Percentiles rank a stretch among this genome's conserved stretches.
Evolutionary conservation across 164 flowering plant species (phyloP).

Genomic region (Aristolochia californica): DNA sequence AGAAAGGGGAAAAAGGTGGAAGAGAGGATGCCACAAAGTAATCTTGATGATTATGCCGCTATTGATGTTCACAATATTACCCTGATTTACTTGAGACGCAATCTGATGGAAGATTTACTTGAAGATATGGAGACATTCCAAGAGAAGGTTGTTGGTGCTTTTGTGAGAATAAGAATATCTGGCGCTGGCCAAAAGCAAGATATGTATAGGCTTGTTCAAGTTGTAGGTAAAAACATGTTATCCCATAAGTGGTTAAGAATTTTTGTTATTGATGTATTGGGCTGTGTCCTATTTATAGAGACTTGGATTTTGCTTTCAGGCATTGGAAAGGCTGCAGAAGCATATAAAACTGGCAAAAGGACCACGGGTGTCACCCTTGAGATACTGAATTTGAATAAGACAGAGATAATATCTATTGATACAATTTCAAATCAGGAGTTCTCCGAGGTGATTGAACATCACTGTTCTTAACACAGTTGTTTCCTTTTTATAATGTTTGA

Average conservation of each 20-base stretch:
- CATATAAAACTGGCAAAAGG: constrained; percentile 77
- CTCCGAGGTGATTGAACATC: constrained; percentile 63
- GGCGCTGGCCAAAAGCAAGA: constrained; percentile 83
- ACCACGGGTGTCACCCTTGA: constrained; percentile 57
- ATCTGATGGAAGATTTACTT: constrained; percentile 66
- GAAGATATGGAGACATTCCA: constrained; percentile 61
- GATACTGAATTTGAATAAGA: constrained; percentile 73
- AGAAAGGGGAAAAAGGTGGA: constrained; percentile 57
- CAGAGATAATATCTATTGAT: constrained; percentile 67
- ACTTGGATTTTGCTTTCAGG: constrained; percentile 33
- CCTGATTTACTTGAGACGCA: constrained; percentile 71
- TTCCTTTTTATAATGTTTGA: too few species aligned
- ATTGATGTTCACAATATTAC: constrained; percentile 82
- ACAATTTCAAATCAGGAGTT: constrained; percentile 88
- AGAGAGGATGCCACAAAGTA: constrained; percentile 43
- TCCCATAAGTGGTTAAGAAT: not conserved
- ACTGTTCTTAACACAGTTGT: too few species aligned
- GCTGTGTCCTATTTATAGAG: not conserved
- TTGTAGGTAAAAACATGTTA: constrained; percentile 48
- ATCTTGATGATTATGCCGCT: constrained; percentile 88
- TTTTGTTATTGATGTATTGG: not conserved
- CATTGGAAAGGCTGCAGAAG: constrained; percentile 56
- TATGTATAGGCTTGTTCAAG: constrained; percentile 90
- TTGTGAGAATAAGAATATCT: constrained; percentile 83
- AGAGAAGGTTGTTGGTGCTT: constrained; percentile 69